These are phyloP conservation scores for Pinguiococcus pyrenoidosus DNA, from an alignment of 108 stramenopile genomes.

Conservation along the genomic window DNA sequence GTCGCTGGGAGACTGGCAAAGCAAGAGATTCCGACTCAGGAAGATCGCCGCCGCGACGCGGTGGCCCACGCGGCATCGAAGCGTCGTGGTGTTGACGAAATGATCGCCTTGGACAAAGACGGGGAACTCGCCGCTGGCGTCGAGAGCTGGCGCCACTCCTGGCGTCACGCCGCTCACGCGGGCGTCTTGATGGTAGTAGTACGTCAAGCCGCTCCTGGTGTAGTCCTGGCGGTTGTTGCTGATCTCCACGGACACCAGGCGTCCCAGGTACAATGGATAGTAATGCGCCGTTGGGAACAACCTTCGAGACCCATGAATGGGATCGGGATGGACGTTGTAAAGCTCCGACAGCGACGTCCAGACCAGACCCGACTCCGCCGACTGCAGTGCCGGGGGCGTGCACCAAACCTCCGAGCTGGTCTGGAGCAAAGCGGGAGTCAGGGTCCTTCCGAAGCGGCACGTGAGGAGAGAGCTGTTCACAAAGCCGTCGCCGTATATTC, in stretches of 20 bases:
- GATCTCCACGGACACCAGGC: constrained; percentile 46
- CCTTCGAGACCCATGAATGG: constrained; percentile 12
- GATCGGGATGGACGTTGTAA: constrained; percentile 19
- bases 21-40: constrained; percentile 4
- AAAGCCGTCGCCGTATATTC: constrained; percentile 45
- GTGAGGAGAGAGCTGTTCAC: constrained; percentile 40
- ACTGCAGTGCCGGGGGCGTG: constrained; percentile 35
- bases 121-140: not conserved
- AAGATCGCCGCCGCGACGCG: constrained; percentile 15
- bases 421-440: constrained; percentile 40
- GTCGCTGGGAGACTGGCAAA: too few relatives aligned
- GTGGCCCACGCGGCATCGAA: constrained; percentile 36
- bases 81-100: constrained; percentile 40
- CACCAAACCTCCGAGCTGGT: constrained; percentile 37
- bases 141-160: constrained; percentile 1
- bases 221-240: constrained; percentile 50
- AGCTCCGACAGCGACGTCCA: constrained; percentile 23
- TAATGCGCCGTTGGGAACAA: constrained; percentile 49
- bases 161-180: constrained; percentile 15
- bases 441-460: constrained; percentile 44
- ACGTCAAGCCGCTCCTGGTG: constrained; percentile 27
- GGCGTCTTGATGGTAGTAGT: constrained; percentile 37
- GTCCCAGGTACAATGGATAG: constrained; percentile 44
- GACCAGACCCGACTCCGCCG: constrained; percentile 5
- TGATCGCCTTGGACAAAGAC: constrained; percentile 29